Evolutionary conservation across 768 basidiomycete genomes (phyloP).

Genomic region (Boletus bicolor): DNA sequence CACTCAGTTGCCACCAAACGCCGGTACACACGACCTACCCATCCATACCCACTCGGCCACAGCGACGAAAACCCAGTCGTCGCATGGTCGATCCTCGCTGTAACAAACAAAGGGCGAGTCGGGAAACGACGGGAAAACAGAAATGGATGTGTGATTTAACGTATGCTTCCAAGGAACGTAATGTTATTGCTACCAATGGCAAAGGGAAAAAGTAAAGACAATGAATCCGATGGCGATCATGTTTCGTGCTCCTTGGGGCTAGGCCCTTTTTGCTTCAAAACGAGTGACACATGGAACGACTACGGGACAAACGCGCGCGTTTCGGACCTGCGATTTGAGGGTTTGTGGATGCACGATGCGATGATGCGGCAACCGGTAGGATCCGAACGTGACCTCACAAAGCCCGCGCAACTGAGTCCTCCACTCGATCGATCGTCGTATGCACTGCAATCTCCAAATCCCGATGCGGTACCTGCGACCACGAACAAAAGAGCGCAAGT

Average conservation of each 20-base stretch:
- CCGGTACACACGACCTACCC: neutral
- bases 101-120: neutral
- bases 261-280: neutral
- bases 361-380: neutral
- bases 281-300: neutral
- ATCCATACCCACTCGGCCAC: neutral
- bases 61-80: neutral
- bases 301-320: neutral
- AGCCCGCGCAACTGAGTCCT: neutral
- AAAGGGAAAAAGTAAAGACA: too few species aligned
- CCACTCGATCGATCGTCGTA: neutral
- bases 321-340: neutral
- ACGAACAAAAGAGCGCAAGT: neutral
- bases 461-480: neutral
- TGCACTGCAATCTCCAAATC: slow-evolving; percentile 14
- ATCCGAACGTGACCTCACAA: neutral
- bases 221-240: neutral
- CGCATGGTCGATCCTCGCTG: neutral
- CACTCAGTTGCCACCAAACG: too few species aligned
- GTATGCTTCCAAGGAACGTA: neutral
- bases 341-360: neutral
- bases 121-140: neutral
- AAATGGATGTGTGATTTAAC: neutral
- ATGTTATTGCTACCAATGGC: neutral
- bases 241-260: neutral